A percentile compares a stretch with the other conserved stretches of the same genome.
Evolutionary conservation across 2,329 filamentous ascomycete species (phyloP).

Genomic region (Penicillium sp.): DNA sequence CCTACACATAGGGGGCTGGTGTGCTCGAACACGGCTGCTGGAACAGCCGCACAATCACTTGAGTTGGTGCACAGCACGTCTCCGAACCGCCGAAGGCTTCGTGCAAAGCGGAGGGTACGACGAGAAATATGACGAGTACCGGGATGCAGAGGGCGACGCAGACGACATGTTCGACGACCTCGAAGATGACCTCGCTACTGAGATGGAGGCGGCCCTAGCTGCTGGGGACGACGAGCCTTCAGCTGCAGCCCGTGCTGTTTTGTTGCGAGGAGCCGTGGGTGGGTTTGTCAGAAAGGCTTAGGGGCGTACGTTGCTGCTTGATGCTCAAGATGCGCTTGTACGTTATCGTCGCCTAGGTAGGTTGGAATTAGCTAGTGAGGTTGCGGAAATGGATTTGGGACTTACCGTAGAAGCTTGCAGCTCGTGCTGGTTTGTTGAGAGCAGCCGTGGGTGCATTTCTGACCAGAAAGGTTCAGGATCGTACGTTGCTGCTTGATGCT

Average conservation of each 20-base stretch:
- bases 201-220: slow-evolving; percentile 43
- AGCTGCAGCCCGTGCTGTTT: no score
- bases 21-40: no score
- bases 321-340: no score
- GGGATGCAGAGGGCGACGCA: slow-evolving; percentile 47
- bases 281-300: no score
- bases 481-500: slow-evolving; percentile 51
- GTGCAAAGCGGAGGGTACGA: slow-evolving; percentile 46
- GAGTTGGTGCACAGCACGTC: slow-evolving; percentile 58
- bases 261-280: no score
- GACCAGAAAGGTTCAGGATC: slow-evolving; percentile 50
- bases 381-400: no score
- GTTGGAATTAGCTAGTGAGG: no score
- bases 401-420: not conserved
- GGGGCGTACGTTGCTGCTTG: no score
- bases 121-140: slow-evolving; percentile 46
- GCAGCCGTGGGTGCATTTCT: slow-evolving; percentile 25
- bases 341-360: no score
- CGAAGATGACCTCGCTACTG: slow-evolving; percentile 41
- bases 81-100: slow-evolving; percentile 41
- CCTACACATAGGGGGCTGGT: no score
- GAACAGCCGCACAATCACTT: no score
- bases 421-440: slow-evolving; percentile 32
- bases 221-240: slow-evolving; percentile 34
- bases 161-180: slow-evolving; percentile 41